These are phyloP conservation scores for Epipyxis sp. DNA, from an alignment of 108 stramenopile species.

Conservation along the genomic window DNA sequence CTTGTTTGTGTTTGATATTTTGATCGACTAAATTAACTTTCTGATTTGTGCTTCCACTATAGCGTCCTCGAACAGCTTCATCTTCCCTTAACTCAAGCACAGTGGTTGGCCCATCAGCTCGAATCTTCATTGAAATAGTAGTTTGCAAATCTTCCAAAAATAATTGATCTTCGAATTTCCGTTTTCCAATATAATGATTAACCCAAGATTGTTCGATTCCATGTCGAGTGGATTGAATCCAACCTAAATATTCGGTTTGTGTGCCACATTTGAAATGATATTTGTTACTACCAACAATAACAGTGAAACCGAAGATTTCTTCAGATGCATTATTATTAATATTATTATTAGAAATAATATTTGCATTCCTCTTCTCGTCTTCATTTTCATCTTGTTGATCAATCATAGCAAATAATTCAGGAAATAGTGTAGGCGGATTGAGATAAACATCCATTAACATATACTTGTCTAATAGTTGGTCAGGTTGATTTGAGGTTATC, in stretches of 20 bases:
- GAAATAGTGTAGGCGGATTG: not conserved
- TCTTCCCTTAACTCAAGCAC: slow-evolving; percentile 12
- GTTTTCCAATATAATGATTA: not conserved
- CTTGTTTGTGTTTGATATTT: too few relatives aligned
- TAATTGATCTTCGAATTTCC: not conserved
- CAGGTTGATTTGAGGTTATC: too few relatives aligned
- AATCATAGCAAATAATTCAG: not conserved
- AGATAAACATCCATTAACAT: not conserved
- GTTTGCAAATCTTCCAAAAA: not conserved
- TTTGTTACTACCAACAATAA: not conserved
- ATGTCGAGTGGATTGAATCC: slow-evolving; percentile 4
- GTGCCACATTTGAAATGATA: not conserved
- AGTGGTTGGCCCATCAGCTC: slow-evolving; percentile 3
- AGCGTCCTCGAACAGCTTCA: too few relatives aligned
- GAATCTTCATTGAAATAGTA: not conserved
- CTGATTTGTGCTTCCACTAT: too few relatives aligned
- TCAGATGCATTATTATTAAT: not conserved
- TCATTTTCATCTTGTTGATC: not conserved
- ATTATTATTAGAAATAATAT: not conserved
- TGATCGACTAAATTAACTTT: too few relatives aligned
- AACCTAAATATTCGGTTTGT: not conserved
- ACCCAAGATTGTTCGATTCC: slow-evolving; percentile 11
- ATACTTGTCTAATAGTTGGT: not conserved
- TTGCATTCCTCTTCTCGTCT: not conserved
- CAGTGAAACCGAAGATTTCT: slow-evolving; percentile 5